Base-by-base conservation (phyloP, 768 basidiomycete genomes). In the Podaxis pistillaris region DNA sequence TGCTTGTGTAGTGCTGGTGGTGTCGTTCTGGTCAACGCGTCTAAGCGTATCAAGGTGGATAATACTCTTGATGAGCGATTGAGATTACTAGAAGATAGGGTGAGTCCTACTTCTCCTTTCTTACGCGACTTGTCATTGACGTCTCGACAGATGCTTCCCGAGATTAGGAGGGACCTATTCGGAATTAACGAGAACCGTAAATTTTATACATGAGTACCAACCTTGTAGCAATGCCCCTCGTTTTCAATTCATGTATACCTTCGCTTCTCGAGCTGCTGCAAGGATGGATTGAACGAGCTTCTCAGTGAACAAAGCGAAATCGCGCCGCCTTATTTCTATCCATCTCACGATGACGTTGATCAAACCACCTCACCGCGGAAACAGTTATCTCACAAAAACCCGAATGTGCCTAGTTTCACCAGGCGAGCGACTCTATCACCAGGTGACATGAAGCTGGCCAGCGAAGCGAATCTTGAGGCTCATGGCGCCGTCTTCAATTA, bases 51-150 rank as follows among this genome's bases (percentile, higher is more conserved):
- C 73, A 90, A 86, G 22, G 82, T 99, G 24, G 92, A 98, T 75
- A 98, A 99, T 72, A 95, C 96, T 1, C 79, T 99, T 56, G 96
- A 96, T 68, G 95, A 98, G 74, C 84, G 96, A 52, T 75, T 99
- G 70, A 83, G 88, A 66, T 74, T 98, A 66, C 78, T 99, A 44
- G 95, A 98, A 76, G 93, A 97, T 71, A 83, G 90, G 76, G 94
- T 93, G 65, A 65, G 87, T 75, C 46, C n/a, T 41, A 9, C 28
- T 19, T 41, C 6, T 9, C 36, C 13, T 62, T 24, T 28, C 7
- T 56, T 52, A 6, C 28, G 11, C 13, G n/a, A 24, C 40, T 12
- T 1, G 50, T 19, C 49, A 4, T 28, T 44, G 36, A 53, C 28
- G 19, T 51, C 50, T 12, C 36, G 30, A 4, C 46, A 96, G 93